These are phyloP conservation scores for Ruellia speciosa DNA, from an alignment of 305 asterid species.

Conservation along the genomic window DNA sequence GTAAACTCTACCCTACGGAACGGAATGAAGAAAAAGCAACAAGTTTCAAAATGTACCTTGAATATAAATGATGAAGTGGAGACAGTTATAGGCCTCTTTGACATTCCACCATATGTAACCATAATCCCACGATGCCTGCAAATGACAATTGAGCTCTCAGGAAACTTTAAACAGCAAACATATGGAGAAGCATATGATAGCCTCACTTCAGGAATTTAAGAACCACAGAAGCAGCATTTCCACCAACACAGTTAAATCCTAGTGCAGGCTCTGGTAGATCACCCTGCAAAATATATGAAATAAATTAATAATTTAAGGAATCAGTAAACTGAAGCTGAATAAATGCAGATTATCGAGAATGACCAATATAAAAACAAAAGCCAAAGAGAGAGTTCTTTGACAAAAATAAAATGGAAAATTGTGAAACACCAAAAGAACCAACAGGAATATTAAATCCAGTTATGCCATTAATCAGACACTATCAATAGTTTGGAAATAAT, in stretches of 20 bases:
- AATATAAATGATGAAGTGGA: constrained; percentile 77
- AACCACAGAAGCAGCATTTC: constrained; percentile 81
- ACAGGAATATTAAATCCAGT: neutral
- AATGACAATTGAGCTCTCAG: constrained; percentile 14
- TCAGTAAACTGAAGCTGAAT: too few species aligned
- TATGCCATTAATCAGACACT: constrained; percentile 8
- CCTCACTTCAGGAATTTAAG: constrained; percentile 76
- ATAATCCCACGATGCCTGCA: constrained; percentile 80
- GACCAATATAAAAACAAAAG: neutral
- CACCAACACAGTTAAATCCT: constrained; percentile 94
- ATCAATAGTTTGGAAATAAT: constrained; percentile 23
- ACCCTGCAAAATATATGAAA: constrained; percentile 33
- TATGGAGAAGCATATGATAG: constrained; percentile 10
- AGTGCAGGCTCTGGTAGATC: constrained; percentile 69
- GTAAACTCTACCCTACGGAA: neutral
- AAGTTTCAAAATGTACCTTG: constrained; percentile 41
- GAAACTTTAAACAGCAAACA: constrained; percentile 12
- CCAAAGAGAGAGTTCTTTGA: neutral
- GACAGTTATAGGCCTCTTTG: constrained; percentile 79
- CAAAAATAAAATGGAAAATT: neutral
- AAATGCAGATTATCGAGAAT: too few species aligned
- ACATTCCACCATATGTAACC: constrained; percentile 99
- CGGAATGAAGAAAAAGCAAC: neutral
- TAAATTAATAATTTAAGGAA: neutral
- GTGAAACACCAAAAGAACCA: constrained; percentile 3